These are phyloP conservation scores for Scytalidium lignicola DNA, from an alignment of 2,329 filamentous ascomycete genomes.

Conservation along the genomic window DNA sequence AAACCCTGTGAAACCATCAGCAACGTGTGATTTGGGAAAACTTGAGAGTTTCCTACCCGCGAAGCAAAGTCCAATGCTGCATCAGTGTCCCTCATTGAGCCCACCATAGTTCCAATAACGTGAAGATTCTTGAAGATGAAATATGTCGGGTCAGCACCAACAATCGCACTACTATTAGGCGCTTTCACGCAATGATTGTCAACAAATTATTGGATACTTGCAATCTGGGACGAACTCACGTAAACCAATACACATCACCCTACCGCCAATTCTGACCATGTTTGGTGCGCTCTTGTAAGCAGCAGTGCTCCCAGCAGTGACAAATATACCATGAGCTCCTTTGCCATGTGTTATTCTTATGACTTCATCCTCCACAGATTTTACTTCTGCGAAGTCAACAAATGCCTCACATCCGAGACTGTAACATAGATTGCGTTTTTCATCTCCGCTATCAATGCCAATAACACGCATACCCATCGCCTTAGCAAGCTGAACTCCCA, in stretches of 20 bases:
- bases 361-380: conserved; percentile 78
- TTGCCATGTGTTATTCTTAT: conserved; percentile 25
- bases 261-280: conserved; percentile 6
- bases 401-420: conserved; percentile 63
- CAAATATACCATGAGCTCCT: conserved; percentile 10
- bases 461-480: conserved; percentile 9
- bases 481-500: conserved; percentile 16
- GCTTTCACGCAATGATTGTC: background rate
- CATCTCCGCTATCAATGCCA: conserved; percentile 5
- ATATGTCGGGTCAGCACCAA: background rate
- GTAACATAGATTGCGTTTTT: conserved; percentile 3
- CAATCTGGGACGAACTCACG: background rate
- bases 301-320: conserved; percentile 5
- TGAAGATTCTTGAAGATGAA: conserved; percentile 7
- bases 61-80: conserved; percentile 5
- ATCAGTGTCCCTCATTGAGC: conserved; percentile 4
- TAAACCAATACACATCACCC: conserved; percentile 11
- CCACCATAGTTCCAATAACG: conserved; percentile 7
- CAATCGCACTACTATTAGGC: conserved; percentile 2
- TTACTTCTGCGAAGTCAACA: conserved; percentile 73
- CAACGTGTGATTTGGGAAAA: too few relatives aligned
- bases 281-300: background rate
- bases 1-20: conserved; percentile 5
- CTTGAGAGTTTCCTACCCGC: conserved; percentile 1
- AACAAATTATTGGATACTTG: background rate